A percentile compares a stretch with the other conserved stretches of the same genome.
Conservation (phyloP, 495 filamentous ascomycete genomes). For the Parathielavia hyrcaniae region DNA sequence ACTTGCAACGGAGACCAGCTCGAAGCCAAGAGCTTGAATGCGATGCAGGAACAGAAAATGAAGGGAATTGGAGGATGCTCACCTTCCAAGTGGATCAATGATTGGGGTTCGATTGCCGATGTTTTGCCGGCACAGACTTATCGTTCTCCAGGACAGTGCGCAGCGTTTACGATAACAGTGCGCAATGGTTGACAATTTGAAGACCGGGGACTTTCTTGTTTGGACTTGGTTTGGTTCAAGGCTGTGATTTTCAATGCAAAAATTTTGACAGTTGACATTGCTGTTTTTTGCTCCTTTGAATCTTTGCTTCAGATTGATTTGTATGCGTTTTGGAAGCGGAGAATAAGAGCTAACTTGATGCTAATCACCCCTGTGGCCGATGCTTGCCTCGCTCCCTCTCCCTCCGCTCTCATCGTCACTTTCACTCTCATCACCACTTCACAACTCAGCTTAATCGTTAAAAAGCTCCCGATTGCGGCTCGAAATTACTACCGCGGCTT, state of each 20-base stretch:
- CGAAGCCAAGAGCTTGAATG: slow-evolving; percentile 7
- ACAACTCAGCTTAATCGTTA: too few relatives aligned
- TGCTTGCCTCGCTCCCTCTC: too few relatives aligned
- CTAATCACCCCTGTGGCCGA: too few relatives aligned
- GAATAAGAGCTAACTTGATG: too few relatives aligned
- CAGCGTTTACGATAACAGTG: slow-evolving; percentile 3
- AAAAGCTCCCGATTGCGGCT: too few relatives aligned
- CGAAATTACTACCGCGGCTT: too few relatives aligned
- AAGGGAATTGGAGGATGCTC: not conserved
- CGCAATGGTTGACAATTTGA: not conserved
- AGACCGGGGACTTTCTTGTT: not conserved
- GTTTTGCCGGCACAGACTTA: slow-evolving; percentile 4
- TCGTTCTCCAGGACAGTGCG: slow-evolving; percentile 1
- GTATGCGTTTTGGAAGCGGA: too few relatives aligned
- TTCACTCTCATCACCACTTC: too few relatives aligned
- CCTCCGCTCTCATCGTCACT: too few relatives aligned
- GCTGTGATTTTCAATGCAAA: not conserved
- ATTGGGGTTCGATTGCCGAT: not conserved
- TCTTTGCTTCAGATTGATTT: too few relatives aligned
- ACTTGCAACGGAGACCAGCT: not conserved
- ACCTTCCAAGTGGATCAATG: slow-evolving; percentile 5
- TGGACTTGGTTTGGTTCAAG: not conserved
- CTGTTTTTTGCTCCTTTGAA: too few relatives aligned
- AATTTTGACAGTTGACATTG: too few relatives aligned
- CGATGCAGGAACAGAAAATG: not conserved